Evolutionary conservation across 2,329 filamentous ascomycete species (phyloP).

Genomic region (Trichophyton schoenleinii): DNA sequence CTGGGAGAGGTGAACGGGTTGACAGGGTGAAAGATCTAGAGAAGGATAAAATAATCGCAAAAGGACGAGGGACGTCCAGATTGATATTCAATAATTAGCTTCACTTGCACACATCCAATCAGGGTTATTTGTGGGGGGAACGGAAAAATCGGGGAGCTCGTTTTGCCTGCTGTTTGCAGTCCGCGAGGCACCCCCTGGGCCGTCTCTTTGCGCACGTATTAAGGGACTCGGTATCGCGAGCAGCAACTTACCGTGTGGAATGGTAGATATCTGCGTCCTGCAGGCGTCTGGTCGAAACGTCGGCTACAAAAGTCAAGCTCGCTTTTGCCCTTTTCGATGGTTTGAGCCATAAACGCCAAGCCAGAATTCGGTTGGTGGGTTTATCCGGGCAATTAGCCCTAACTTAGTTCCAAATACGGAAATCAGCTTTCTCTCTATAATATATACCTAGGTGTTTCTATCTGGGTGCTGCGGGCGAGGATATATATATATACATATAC

Average conservation of each 20-base stretch:
- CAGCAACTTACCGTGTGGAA: neutral
- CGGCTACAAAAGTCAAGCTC: neutral
- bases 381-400: constrained; percentile 1
- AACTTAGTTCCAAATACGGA: neutral
- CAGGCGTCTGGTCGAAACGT: neutral
- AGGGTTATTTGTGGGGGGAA: constrained; percentile 8
- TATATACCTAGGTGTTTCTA: neutral
- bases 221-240: neutral
- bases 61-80: constrained; percentile 3
- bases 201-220: neutral
- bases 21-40: neutral
- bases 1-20: neutral
- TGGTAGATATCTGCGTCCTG: neutral
- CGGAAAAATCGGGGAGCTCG: constrained; percentile 3
- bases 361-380: neutral
- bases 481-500: neutral
- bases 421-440: neutral
- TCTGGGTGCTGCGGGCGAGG: neutral
- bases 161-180: neutral
- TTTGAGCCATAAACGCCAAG: neutral
- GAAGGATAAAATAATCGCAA: neutral
- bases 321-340: neutral
- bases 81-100: constrained; percentile 6
- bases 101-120: constrained; percentile 6
- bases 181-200: neutral